Evolutionary conservation across 345 rosid species (phyloP), one percentile per base, ranked within the genome.

Genomic region (Camelina neglecta): DNA sequence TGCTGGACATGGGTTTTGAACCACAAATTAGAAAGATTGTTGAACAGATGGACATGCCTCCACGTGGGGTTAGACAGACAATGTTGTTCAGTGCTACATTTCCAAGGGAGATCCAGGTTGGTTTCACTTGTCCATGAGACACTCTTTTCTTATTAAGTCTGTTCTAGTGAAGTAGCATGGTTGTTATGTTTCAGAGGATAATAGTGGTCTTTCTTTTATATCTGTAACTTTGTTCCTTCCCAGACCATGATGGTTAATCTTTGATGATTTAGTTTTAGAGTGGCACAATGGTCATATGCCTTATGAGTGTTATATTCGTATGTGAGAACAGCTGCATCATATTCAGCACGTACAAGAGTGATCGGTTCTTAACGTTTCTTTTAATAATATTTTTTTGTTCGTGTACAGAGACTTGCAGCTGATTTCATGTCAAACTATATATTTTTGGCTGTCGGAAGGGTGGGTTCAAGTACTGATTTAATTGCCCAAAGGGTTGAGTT

Each of bases 1-100:
- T 95, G 99, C 84, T 95, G 67, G 99, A 95, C 81, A 95, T 95
- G 99, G 99, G 99, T 54, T 95, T 95, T 85, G 99, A 95, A 81
- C 99, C 99, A 42, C 99, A 95, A 72, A 95, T 95, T 62, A 86
- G 99, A 74, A 95, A 92, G 75, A 95, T 95, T 59, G 99, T 95
- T 55, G 93, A 95, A 75, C 91, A 95, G 80, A 90, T 85, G 92
- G 99, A 92, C 80, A 95, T 95, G 99, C 98, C 99, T 60, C 91
- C 85, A 24, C 83, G 88, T 11, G 97, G 97, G 21, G 83, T 69
- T 33, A 85, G 99, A 78, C 99, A 95, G 78, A 95, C 99, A 31
- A 90, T 95, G 99, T 80, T 95, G 79, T 95, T 95, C 70, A 95
- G 99, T 81, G 99, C 99, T 58, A 95, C 99, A 67, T 95, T 95